Conservation (phyloP, 495 filamentous ascomycete species). For the Penicillium parvum region DNA sequence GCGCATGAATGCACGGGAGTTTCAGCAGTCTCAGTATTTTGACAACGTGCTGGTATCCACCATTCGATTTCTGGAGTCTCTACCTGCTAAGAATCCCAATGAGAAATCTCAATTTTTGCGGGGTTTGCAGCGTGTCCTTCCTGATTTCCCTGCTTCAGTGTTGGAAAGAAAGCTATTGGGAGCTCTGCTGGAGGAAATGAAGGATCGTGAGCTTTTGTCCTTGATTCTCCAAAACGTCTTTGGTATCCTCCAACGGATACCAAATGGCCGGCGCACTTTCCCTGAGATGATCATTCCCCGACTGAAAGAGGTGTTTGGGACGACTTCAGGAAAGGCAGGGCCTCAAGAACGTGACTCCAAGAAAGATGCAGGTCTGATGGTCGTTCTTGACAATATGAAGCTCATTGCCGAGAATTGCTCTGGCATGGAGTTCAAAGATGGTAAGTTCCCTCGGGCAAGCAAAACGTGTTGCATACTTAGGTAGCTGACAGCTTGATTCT, state of each 20-base stretch:
- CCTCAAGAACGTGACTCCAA: slow-evolving; percentile 68
- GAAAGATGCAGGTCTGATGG: slow-evolving; percentile 85
- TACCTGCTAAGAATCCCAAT: slow-evolving; percentile 84
- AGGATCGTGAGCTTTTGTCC: slow-evolving; percentile 80
- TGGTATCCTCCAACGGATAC: slow-evolving; percentile 71
- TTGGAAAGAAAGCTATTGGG: slow-evolving; percentile 92
- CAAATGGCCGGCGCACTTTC: slow-evolving; percentile 70
- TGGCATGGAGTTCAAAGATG: slow-evolving; percentile 91
- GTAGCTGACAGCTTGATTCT: slow-evolving; percentile 6
- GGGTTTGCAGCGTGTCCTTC: slow-evolving; percentile 77
- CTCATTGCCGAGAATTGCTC: slow-evolving; percentile 73
- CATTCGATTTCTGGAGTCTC: slow-evolving; percentile 84
- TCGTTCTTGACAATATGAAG: slow-evolving; percentile 76
- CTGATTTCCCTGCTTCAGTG: slow-evolving; percentile 86
- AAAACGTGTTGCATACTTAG: neutral
- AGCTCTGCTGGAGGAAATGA: slow-evolving; percentile 82
- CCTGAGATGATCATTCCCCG: slow-evolving; percentile 78
- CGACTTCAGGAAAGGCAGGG: slow-evolving; percentile 42
- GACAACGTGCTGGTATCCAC: slow-evolving; percentile 95
- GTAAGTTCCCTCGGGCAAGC: slow-evolving; percentile 42
- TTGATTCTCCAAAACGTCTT: slow-evolving; percentile 88
- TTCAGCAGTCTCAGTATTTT: slow-evolving; percentile 91
- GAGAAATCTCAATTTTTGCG: slow-evolving; percentile 92
- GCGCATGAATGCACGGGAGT: slow-evolving; percentile 82
- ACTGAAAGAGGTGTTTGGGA: slow-evolving; percentile 76